Percentiles rank a stretch among this genome's conserved stretches.
Evolutionary conservation across 176 grass and related monocot species (phyloP).

Genomic region (Rhynchospora tenuis): DNA sequence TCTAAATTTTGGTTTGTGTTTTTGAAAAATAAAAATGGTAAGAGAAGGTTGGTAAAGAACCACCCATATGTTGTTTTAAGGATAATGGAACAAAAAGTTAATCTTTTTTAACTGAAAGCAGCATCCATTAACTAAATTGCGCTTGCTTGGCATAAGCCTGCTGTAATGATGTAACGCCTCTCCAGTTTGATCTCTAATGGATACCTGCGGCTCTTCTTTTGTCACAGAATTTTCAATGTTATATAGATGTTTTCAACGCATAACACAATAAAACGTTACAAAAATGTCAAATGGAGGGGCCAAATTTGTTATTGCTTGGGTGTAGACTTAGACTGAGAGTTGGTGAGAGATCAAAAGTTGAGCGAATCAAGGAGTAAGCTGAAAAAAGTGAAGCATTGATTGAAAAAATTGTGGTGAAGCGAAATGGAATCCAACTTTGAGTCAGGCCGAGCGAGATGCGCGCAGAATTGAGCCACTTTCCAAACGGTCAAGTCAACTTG

Average conservation of each 20-base stretch:
- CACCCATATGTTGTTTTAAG: not conserved
- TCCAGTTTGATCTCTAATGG: not conserved
- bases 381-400: not conserved
- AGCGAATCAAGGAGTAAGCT: not conserved
- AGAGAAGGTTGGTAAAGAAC: constrained; percentile 8
- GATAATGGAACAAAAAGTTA: not conserved
- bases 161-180: not conserved
- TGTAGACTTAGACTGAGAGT: not conserved
- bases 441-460: not conserved
- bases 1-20: not conserved
- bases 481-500: not conserved
- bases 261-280: not conserved
- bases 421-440: constrained; percentile 7
- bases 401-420: not conserved
- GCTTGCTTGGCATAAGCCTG: not conserved
- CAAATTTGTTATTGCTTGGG: not conserved
- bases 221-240: not conserved
- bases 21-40: not conserved
- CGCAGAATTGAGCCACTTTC: not conserved
- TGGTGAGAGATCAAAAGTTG: not conserved
- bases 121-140: constrained; percentile 14
- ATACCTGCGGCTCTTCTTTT: not conserved
- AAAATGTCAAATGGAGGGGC: not conserved
- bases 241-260: not conserved
- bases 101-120: constrained; percentile 5